Evolutionary conservation across 352 stramenopile genomes (phyloP).

Genomic region (Pythium periplocum): DNA sequence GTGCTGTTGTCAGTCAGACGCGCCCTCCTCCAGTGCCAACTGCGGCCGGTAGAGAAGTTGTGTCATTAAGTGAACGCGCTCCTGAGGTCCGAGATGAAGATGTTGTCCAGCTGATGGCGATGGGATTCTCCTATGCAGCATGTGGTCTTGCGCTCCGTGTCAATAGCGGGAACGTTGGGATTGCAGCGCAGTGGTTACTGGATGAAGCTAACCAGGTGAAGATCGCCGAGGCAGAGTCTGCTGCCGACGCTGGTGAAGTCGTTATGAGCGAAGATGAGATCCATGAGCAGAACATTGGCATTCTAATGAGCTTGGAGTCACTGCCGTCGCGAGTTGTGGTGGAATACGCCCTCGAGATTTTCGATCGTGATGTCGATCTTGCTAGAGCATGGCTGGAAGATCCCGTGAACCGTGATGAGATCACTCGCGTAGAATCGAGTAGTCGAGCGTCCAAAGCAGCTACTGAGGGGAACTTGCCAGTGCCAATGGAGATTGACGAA

Average conservation of each 20-base stretch:
- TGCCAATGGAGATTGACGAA: constrained; percentile 37
- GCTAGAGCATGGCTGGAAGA: constrained; percentile 62
- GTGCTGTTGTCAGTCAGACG: constrained; percentile 17
- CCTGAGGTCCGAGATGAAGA: constrained; percentile 68
- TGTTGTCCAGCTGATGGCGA: constrained; percentile 84
- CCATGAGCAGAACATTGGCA: constrained; percentile 55
- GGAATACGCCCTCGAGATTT: constrained; percentile 66
- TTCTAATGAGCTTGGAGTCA: constrained; percentile 62
- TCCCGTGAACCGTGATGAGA: constrained; percentile 51
- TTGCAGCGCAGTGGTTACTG: constrained; percentile 80
- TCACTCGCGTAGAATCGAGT: constrained; percentile 43
- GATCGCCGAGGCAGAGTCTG: constrained; percentile 55
- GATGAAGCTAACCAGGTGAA: constrained; percentile 74
- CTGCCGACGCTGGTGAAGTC: constrained; percentile 42
- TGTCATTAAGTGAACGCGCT: no score
- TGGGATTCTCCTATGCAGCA: constrained; percentile 86
- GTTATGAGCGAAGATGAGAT: constrained; percentile 55
- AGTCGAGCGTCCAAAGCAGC: neutral
- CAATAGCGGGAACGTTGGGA: constrained; percentile 54
- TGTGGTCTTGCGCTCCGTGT: constrained; percentile 66
- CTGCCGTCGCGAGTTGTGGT: constrained; percentile 45
- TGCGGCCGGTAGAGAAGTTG: neutral
- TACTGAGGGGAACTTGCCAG: constrained; percentile 3
- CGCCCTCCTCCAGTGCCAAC: constrained; percentile 41
- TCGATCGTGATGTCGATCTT: constrained; percentile 58